Evolutionary conservation across 1,139 yeast genomes (phyloP), one percentile per base, ranked within the genome.

Genomic region (Saccharomyces hybrid): DNA sequence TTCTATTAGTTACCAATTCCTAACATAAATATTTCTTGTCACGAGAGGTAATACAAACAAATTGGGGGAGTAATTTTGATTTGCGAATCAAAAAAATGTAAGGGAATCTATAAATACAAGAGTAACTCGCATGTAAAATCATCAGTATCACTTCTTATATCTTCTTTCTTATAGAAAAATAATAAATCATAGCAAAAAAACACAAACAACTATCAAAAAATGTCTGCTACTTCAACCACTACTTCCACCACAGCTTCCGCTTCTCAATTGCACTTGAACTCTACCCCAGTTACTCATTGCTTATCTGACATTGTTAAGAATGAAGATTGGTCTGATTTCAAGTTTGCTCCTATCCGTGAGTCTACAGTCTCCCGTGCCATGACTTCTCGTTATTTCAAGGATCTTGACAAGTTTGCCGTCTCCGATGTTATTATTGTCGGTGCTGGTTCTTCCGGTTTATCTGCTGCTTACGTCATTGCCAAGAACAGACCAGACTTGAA

Each of bases 321-420:
- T 32, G 67, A 65, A 4, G 84, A 84, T 68, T 84, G 91, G 91
- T 81, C 83, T 31, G 74, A 76, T 47, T 86, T 86, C 73, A 73
- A 77, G 61, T 86, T 86, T 70, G 79, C 82, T 26, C 90, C 90
- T 57, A 86, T 86, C 63, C 78, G 91, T 59, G 93, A 86, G 72
- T 82, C 89, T 8, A 82, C 87, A 2, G 91, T 86, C 38, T 84
- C 91, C 14, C 78, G 93, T 58, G 93, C 93, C 42, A 86, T 86
- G 93, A 85, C 91, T 52, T 77, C 75, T 61, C 80, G 93, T 59
- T 86, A 86, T 73, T 86, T 85, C 69, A 79, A 80, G 50, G 93
- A 86, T 66, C 73, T 86, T 65, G 88, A 86, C 73, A 84, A 81
- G 68, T 84, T 80, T 67, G 84, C 90, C 34, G 91, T 86, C 64